Conservation (phyloP, 164 flowering plant species). For the Nymphaea thermarum region DNA sequence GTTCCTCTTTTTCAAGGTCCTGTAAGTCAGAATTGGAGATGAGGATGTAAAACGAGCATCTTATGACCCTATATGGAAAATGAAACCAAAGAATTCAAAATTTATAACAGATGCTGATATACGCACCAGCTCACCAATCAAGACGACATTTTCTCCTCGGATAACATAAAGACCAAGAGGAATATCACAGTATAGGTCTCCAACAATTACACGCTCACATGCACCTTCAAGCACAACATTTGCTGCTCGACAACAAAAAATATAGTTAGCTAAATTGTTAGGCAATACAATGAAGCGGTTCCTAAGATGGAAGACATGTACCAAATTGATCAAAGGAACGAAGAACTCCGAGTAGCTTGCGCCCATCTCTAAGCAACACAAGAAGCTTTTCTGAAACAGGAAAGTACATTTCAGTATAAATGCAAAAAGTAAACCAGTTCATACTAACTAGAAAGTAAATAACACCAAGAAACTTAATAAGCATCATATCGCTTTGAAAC, state of each 20-base stretch:
- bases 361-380: slow-evolving; percentile 72
- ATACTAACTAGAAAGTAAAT: background rate
- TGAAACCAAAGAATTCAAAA: background rate
- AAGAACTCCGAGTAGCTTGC: slow-evolving; percentile 67
- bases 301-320: slow-evolving; percentile 9
- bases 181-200: slow-evolving; percentile 81
- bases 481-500: too few relatives aligned
- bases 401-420: background rate
- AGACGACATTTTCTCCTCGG: slow-evolving; percentile 92
- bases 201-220: slow-evolving; percentile 85
- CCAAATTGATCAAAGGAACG: slow-evolving; percentile 96
- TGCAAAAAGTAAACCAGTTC: background rate
- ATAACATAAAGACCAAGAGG: slow-evolving; percentile 89
- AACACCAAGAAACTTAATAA: too few relatives aligned
- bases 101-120: background rate
- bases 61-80: too few relatives aligned
- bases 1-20: slow-evolving; percentile 41
- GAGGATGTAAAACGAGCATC: background rate
- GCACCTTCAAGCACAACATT: slow-evolving; percentile 95
- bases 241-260: slow-evolving; percentile 26
- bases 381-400: slow-evolving; percentile 63
- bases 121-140: slow-evolving; percentile 85
- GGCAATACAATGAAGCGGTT: background rate
- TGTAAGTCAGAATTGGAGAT: background rate
- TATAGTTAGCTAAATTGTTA: slow-evolving; percentile 1